These are phyloP conservation scores for Stipa capillata DNA, from an alignment of 176 grass and related monocot species.

Conservation along the genomic window DNA sequence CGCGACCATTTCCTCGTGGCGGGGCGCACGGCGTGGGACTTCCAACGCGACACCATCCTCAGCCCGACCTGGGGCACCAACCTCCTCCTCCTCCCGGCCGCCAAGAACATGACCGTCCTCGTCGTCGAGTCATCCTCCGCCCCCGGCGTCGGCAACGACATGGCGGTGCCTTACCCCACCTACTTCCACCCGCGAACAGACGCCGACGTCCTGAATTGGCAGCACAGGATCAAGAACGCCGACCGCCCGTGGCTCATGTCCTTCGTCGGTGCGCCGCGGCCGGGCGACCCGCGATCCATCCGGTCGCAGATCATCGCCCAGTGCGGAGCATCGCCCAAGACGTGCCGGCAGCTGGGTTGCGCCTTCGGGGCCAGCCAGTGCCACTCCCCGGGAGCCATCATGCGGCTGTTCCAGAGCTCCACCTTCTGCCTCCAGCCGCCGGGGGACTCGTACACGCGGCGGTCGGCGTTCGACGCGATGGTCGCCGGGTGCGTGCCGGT, in stretches of 20 bases:
- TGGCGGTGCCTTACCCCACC: slow-evolving; percentile 54
- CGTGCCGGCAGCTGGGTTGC: slow-evolving; percentile 38
- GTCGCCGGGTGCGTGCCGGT: slow-evolving; percentile 36
- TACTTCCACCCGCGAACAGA: slow-evolving; percentile 56
- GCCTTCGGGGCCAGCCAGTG: slow-evolving; percentile 18
- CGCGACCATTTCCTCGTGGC: slow-evolving; percentile 45
- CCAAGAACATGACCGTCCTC: slow-evolving; percentile 44
- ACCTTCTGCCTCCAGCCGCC: slow-evolving; percentile 38
- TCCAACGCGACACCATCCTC: slow-evolving; percentile 2
- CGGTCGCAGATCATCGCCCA: slow-evolving; percentile 43
- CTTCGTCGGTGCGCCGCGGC: slow-evolving; percentile 44
- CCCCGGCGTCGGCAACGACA: slow-evolving; percentile 16
- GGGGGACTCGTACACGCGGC: slow-evolving; percentile 23
- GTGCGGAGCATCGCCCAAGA: slow-evolving; percentile 18
- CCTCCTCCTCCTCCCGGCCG: slow-evolving; percentile 21
- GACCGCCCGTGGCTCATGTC: slow-evolving; percentile 38
- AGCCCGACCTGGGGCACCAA: slow-evolving; percentile 36
- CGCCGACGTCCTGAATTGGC: slow-evolving; percentile 32
- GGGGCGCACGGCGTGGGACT: slow-evolving; percentile 51
- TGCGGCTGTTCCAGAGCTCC: slow-evolving; percentile 30
- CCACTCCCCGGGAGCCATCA: slow-evolving; percentile 24
- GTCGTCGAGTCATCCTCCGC: slow-evolving; percentile 38
- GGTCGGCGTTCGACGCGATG: slow-evolving; percentile 36
- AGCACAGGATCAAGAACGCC: slow-evolving; percentile 17
- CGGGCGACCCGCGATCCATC: slow-evolving; percentile 17